Evolutionary conservation across 129 eudicot species (phyloP), one percentile per base, ranked within the genome.

Genomic region (Centrapalus pauciflorus): DNA sequence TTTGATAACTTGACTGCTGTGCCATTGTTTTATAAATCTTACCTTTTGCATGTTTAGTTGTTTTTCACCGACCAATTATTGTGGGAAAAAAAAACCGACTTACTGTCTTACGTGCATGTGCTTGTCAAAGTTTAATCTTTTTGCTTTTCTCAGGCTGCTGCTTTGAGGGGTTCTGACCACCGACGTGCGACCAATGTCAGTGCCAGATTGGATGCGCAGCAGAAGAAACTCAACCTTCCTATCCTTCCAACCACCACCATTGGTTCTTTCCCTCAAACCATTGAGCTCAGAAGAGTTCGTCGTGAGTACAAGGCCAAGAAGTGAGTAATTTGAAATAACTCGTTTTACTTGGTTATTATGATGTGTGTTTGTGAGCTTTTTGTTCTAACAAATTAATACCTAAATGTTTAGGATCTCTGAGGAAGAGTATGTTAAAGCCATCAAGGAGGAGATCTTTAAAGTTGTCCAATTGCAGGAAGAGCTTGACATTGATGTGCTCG

Each of bases 221-320:
- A 88, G 57, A 88, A 92, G 87, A 92, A 92, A 72, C 90, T 92
- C 55, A 85, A 88, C 81, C 95, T 92, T 52, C 98, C 98, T 8
- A 65, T 92, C 43, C 96, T 92, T 35, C 98, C 98, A 8, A 92
- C 98, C 69, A 92, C 98, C 69, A 92, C 98, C 29, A 92, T 88
- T 77, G 98, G 98, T 32, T 92, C 98, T 54, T 92, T 92, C 95
- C 98, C 98, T 38, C 98, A 92, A 77, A 92, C 98, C 56, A 71
- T 92, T 21, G 98, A 92, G 77, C 87, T 92, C 50, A 85, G 98
- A 67, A 88, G 87, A 74, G 98, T 87, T 20, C 89, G 97, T 40
- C 97, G 97, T 77, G 97, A 91, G 71, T 87, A 84, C 88, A 91
- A 87, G 85, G 96, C 96, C 51, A 92, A 92, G 60, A 92, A 88